Evolutionary conservation across 345 rosid species (phyloP).

Genomic region (Hibiscus syriacus): DNA sequence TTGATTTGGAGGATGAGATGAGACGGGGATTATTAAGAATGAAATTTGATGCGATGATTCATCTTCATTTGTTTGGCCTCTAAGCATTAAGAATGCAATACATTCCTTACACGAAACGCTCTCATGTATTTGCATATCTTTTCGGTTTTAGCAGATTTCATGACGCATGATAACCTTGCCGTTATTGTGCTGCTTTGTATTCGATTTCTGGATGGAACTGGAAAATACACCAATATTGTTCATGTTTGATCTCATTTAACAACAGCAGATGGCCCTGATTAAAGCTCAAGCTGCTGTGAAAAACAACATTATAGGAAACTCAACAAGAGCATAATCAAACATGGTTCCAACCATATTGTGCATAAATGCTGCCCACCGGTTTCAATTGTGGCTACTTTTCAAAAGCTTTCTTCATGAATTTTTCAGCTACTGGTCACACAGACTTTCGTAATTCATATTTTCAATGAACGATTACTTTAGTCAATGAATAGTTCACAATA

Average conservation of each 20-base stretch:
- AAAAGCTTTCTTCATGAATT: neutral
- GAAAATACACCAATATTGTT: too few relatives aligned
- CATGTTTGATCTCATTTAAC: neutral
- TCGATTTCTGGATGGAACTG: neutral
- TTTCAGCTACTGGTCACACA: neutral
- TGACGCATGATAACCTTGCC: neutral
- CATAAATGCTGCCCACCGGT: neutral
- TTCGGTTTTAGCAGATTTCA: neutral
- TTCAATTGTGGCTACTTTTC: neutral
- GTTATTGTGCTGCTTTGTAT: neutral
- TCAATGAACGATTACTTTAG: neutral
- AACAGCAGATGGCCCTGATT: neutral
- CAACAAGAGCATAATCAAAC: neutral
- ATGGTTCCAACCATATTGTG: neutral
- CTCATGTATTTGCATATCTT: neutral
- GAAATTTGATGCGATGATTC: neutral
- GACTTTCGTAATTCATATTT: neutral
- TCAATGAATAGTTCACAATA: neutral
- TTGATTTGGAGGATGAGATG: conserved; percentile 77
- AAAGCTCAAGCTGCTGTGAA: neutral
- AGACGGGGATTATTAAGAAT: too few relatives aligned
- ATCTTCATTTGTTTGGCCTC: neutral
- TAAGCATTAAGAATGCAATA: neutral
- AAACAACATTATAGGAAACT: neutral
- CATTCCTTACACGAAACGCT: neutral